Evolutionary conservation across 1,139 yeast genomes (phyloP).

Genomic region (Eremothecium coryli): DNA sequence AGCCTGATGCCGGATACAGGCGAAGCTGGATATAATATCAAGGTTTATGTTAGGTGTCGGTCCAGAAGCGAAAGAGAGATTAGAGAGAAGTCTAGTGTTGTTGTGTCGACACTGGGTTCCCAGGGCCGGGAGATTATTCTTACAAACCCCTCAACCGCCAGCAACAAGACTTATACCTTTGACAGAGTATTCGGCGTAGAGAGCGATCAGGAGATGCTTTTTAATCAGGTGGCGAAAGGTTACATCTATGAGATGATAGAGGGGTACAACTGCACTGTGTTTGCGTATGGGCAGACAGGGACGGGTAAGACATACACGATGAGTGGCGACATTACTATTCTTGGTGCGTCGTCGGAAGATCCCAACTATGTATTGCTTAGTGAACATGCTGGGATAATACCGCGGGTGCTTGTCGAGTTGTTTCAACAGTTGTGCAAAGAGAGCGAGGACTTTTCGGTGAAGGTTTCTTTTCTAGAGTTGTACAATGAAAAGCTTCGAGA

Average conservation of each 20-base stretch:
- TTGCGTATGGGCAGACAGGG: slow-evolving; percentile 88
- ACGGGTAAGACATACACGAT: slow-evolving; percentile 84
- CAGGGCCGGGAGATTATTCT: slow-evolving; percentile 33
- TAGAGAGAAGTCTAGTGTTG: slow-evolving; percentile 55
- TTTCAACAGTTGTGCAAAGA: slow-evolving; percentile 38
- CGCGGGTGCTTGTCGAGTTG: slow-evolving; percentile 47
- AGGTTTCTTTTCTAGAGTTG: slow-evolving; percentile 60
- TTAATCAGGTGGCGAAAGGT: slow-evolving; percentile 51
- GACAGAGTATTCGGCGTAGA: slow-evolving; percentile 70
- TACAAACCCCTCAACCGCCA: slow-evolving; percentile 18
- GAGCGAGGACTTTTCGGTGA: slow-evolving; percentile 47
- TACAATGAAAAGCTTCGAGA: slow-evolving; percentile 69
- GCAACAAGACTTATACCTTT: slow-evolving; percentile 46
- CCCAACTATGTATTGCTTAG: slow-evolving; percentile 20
- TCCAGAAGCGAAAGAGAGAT: slow-evolving; percentile 63
- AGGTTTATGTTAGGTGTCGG: slow-evolving; percentile 76
- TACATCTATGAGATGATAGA: slow-evolving; percentile 48
- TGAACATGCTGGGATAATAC: slow-evolving; percentile 58
- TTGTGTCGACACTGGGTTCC: slow-evolving; percentile 38
- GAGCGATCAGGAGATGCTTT: slow-evolving; percentile 55
- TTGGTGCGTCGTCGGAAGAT: slow-evolving; percentile 13
- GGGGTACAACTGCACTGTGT: slow-evolving; percentile 68
- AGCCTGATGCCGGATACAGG: not conserved
- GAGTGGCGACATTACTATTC: slow-evolving; percentile 52
- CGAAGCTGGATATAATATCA: slow-evolving; percentile 39